phyloP scores from a whole-genome alignment of 2,329 filamentous ascomycete species.

The Colletotrichum sp. region DNA sequence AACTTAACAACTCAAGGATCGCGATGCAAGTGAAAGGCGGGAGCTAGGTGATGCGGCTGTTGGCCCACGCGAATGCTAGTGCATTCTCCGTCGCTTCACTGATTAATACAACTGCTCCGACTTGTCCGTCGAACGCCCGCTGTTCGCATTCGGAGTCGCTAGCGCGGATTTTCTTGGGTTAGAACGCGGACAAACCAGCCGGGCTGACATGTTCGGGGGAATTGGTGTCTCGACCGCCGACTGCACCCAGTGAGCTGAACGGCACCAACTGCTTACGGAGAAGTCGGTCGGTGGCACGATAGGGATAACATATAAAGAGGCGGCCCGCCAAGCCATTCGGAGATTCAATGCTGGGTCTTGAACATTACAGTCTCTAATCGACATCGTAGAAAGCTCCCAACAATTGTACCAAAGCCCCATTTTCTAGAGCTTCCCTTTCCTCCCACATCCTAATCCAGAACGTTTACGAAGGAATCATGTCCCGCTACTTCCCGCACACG shows the following conservation, averaged over 20 bases:
- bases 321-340: neutral
- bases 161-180: neutral
- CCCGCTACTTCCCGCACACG: constrained; percentile 59
- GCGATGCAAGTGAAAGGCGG: neutral
- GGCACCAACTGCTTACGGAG: neutral
- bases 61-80: neutral
- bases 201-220: constrained; percentile 6
- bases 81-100: neutral
- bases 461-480: constrained; percentile 42
- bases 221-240: neutral
- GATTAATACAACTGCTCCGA: neutral
- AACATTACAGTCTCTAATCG: neutral
- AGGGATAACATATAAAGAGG: constrained; percentile 1
- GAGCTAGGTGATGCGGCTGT: neutral
- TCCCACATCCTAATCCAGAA: neutral
- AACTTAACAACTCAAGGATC: neutral
- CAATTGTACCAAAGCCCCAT: neutral
- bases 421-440: fast-evolving
- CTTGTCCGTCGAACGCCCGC: neutral
- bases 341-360: neutral
- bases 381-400: neutral
- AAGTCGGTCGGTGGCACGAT: neutral
- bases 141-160: constrained; percentile 4
- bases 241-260: neutral
- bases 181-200: neutral